Evolutionary conservation across 495 filamentous ascomycete species (phyloP).

Genomic region (Bombardia bombarda): DNA sequence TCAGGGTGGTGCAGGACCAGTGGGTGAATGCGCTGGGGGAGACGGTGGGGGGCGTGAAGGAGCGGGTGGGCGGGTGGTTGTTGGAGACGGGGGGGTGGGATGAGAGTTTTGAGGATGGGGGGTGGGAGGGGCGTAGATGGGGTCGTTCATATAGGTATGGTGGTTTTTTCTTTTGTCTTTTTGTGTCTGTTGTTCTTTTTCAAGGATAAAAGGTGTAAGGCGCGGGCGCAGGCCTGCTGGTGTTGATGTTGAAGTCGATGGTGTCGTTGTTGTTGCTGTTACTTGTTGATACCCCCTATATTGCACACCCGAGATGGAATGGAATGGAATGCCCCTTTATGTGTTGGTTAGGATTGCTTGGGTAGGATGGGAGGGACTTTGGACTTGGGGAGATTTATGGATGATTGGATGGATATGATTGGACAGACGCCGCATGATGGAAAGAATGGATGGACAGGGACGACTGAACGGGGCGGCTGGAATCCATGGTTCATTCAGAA

Average conservation of each 20-base stretch:
- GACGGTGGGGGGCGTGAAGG: constrained; percentile 41
- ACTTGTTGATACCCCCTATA: constrained; percentile 7
- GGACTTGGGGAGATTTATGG: background rate
- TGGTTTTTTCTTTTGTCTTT: background rate
- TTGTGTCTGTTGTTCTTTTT: background rate
- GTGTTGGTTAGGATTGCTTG: too few relatives aligned
- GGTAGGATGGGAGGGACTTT: too few relatives aligned
- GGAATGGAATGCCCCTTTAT: background rate
- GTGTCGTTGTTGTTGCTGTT: background rate
- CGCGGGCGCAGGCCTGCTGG: constrained; percentile 2
- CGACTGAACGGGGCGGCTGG: background rate
- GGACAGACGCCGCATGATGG: background rate
- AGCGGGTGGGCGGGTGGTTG: constrained; percentile 57
- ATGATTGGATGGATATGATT: background rate
- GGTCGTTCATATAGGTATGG: background rate
- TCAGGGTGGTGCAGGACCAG: constrained; percentile 79
- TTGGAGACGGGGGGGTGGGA: constrained; percentile 67
- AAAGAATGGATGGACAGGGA: too few relatives aligned
- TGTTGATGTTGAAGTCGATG: background rate
- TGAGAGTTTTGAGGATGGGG: constrained; percentile 46
- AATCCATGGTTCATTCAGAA: too few relatives aligned
- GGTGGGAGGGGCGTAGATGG: background rate
- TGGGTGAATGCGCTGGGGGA: constrained; percentile 53
- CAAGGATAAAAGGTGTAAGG: background rate
- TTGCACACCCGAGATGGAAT: background rate